phyloP scores from a whole-genome alignment of 257 asterid genomes.

The Ocimum tenuiflorum region DNA sequence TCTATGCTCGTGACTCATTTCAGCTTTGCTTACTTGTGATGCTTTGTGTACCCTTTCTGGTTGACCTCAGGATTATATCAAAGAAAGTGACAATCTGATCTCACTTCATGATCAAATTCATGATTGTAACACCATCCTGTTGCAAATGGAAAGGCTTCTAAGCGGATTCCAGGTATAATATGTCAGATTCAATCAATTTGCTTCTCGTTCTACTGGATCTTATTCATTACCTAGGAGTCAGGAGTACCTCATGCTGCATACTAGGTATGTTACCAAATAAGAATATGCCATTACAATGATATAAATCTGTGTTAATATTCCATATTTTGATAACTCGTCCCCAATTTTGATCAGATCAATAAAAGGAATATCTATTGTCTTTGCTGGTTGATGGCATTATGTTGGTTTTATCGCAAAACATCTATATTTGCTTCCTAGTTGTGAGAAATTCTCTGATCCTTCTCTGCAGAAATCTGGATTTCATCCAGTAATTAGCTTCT shows the following conservation, averaged over 20 bases:
- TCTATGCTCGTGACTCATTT: not conserved
- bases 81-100: constrained; percentile 84
- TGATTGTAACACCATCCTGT: constrained; percentile 72
- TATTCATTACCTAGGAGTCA: not conserved
- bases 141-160: constrained; percentile 79
- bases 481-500: not conserved
- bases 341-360: not conserved
- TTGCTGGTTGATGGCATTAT: not conserved
- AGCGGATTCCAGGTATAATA: constrained; percentile 72
- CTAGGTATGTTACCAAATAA: not conserved
- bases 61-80: constrained; percentile 61
- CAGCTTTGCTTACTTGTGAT: constrained; percentile 3
- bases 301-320: not conserved
- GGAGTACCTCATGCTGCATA: not conserved
- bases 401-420: not conserved
- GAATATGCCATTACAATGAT: not conserved
- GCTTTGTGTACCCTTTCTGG: not conserved
- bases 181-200: not conserved
- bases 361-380: not conserved
- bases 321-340: not conserved
- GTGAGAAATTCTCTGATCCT: not conserved
- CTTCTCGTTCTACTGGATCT: not conserved
- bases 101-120: constrained; percentile 88
- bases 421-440: not conserved
- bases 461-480: constrained; percentile 5